Percentiles rank a stretch among this genome's conserved stretches.
These are phyloP conservation scores for Aspergillus transmontanensis DNA, from an alignment of 2,329 filamentous ascomycete species.

Conservation along the genomic window DNA sequence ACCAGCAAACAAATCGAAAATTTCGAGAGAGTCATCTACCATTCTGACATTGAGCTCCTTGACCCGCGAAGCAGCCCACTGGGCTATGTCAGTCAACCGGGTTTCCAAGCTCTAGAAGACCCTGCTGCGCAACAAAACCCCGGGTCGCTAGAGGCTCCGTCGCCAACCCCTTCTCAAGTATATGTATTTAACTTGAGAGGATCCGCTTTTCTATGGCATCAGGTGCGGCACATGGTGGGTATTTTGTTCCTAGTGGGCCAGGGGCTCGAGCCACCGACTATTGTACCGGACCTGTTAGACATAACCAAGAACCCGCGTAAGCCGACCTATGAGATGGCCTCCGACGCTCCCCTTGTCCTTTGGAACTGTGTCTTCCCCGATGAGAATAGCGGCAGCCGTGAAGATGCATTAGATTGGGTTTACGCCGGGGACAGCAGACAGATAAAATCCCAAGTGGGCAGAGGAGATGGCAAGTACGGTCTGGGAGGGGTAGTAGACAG, in stretches of 20 bases:
- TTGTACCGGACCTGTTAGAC: conserved; percentile 77
- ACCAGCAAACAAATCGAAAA: conserved; percentile 84
- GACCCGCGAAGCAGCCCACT: conserved; percentile 55
- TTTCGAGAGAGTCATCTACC: conserved; percentile 77
- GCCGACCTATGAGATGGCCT: conserved; percentile 87
- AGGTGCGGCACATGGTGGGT: conserved; percentile 92
- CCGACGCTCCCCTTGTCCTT: conserved; percentile 84
- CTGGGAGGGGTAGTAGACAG: conserved; percentile 69
- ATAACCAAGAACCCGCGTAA: conserved; percentile 69
- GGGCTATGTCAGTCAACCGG: conserved; percentile 55
- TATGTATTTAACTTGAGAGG: conserved; percentile 89
- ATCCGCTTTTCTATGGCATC: conserved; percentile 95
- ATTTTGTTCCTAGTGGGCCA: conserved; percentile 92
- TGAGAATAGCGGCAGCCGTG: conserved; percentile 47
- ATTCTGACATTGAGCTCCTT: conserved; percentile 76
- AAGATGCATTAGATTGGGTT: conserved; percentile 74
- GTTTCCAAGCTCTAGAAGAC: conserved; percentile 45
- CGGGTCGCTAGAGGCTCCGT: conserved; percentile 16
- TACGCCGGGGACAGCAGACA: conserved; percentile 69
- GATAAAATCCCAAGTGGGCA: conserved; percentile 42
- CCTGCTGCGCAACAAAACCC: conserved; percentile 18
- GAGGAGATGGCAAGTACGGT: conserved; percentile 63
- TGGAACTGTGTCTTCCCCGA: conserved; percentile 92
- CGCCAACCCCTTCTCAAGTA: conserved; percentile 60
- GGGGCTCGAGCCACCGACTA: conserved; percentile 72